Evolutionary conservation across 2,329 filamentous ascomycete species (phyloP).

Genomic region (Diaporthe amygdali): DNA sequence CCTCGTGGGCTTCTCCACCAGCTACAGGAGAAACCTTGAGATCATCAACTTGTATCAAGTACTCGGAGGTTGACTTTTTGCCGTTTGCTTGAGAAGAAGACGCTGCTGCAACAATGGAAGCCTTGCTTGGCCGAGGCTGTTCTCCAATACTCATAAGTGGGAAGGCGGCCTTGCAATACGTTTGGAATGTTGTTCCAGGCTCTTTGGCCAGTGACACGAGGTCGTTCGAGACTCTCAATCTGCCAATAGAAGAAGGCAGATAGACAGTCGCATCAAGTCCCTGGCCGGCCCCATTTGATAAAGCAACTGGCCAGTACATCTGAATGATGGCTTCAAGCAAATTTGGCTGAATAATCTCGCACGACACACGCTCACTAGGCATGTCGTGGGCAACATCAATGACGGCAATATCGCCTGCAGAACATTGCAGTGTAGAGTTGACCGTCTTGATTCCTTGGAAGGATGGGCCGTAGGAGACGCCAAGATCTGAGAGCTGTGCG

Average conservation of each 20-base stretch:
- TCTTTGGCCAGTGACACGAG: conserved; percentile 33
- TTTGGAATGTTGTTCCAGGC: conserved; percentile 36
- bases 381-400: conserved; percentile 44
- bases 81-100: neutral
- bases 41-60: neutral
- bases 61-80: neutral
- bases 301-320: conserved; percentile 45
- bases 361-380: conserved; percentile 35
- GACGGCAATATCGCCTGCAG: conserved; percentile 25
- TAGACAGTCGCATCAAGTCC: conserved; percentile 43
- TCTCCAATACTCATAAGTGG: neutral
- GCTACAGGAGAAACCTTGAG: neutral
- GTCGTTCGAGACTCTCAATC: conserved; percentile 41
- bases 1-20: neutral
- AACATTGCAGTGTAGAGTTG: conserved; percentile 31
- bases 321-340: conserved; percentile 47
- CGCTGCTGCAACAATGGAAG: conserved; percentile 41
- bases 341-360: conserved; percentile 39
- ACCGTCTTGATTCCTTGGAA: conserved; percentile 58
- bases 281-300: conserved; percentile 32
- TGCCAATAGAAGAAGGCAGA: conserved; percentile 46
- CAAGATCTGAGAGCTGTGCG: conserved; percentile 47
- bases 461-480: conserved; percentile 54
- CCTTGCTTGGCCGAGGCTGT: conserved; percentile 40
- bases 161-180: conserved; percentile 41